Evolutionary conservation across 179 eudicot genomes (phyloP).

Genomic region (Beta macrorhiza): DNA sequence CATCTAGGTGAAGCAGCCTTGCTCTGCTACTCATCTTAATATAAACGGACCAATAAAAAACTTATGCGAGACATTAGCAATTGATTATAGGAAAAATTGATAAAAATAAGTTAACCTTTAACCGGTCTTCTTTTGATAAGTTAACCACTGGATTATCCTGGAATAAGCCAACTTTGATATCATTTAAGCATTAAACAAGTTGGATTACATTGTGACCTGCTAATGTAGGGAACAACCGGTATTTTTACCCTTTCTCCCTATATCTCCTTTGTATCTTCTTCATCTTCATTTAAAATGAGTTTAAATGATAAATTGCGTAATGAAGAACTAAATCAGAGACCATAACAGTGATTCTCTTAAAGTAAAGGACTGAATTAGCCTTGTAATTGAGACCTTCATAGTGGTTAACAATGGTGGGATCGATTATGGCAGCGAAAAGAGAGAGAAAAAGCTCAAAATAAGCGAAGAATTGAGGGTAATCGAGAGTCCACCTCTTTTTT

Average conservation of each 20-base stretch:
- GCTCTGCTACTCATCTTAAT: no score
- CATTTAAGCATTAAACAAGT: no score
- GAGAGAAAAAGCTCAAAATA: constrained; percentile 68
- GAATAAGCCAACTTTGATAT: no score
- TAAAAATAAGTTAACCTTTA: no score
- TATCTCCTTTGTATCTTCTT: no score
- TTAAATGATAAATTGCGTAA: constrained; percentile 33
- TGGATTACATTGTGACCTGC: no score
- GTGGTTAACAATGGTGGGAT: constrained; percentile 65
- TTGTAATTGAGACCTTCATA: constrained; percentile 57
- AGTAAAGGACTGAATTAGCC: constrained; percentile 36
- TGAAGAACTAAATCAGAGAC: constrained; percentile 49
- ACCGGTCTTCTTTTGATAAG: no score
- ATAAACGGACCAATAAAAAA: no score
- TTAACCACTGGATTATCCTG: no score
- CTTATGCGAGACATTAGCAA: background rate
- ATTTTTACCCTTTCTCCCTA: no score
- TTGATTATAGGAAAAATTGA: background rate
- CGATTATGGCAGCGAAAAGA: constrained; percentile 43
- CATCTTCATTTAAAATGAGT: no score
- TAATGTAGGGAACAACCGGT: no score
- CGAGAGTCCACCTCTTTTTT: constrained; percentile 67
- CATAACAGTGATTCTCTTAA: constrained; percentile 63
- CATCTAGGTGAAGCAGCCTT: background rate
- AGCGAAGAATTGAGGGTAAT: constrained; percentile 93